Evolutionary conservation across 805 yeast species (phyloP), one percentile per base, ranked within the genome.

Genomic region (Lachancea mirantina): DNA sequence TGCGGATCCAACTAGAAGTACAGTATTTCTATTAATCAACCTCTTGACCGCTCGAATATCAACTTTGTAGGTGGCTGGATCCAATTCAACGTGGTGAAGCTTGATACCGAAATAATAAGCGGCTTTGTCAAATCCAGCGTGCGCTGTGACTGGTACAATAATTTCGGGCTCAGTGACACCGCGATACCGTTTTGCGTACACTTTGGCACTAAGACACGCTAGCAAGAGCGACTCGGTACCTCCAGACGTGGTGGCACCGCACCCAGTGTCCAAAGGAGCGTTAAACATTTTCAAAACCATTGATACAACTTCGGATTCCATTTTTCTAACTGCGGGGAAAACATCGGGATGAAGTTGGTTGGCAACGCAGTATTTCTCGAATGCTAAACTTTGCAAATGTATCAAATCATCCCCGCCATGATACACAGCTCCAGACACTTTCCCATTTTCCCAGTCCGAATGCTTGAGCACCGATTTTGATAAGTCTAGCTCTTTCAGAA

Each of bases 291-390:
- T 69, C 41, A 92, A 63, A 4, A 82, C 88, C 97, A 92, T 92
- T 1, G 89, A 67, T 3, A 89, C 96, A 8, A 88, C 84, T 51
- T 92, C 97, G 5, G 95, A 66, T 53, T 89, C 98, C 95, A 89
- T 88, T 57, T 89, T 87, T 26, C 98, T 74, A 6, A 89, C 83
- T 5, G 94, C 97, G 0, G 97, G 98, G 52, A 89, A 89, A 3
- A 87, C 92, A 59, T 89, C 97, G 0, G 98, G 98, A 55, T 89
- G 98, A 32, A 89, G 65, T 60, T 92, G 98, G 60, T 92, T 89
- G 2, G 96, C 85, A 15, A 88, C 87, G 5, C 92, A 74, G 56
- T 74, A 88, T 49, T 71, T 70, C 33, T 75, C 71, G 55, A 75
- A 88, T 1, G 95, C 92, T 35, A 70, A 59, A 6, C 92, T 62